Conservation (phyloP, 129 eudicot genomes). For the Mikania micrantha region DNA sequence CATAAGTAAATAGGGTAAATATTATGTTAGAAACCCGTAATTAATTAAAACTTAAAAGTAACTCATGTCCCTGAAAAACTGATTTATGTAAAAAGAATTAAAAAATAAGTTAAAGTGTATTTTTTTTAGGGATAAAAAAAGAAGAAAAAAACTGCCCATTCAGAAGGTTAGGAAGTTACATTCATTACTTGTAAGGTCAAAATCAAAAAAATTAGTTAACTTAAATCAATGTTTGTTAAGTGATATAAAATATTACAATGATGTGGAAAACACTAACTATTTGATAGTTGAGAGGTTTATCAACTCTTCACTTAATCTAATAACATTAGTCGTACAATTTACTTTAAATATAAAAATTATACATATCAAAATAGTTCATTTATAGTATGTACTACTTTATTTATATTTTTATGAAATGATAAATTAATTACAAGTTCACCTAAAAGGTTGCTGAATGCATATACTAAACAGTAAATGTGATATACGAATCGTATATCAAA, state of each 20-base stretch:
- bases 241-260: neutral
- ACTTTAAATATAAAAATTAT: neutral
- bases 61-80: neutral
- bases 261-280: neutral
- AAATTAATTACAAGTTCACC: neutral
- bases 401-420: neutral
- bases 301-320: neutral
- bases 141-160: neutral
- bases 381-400: neutral
- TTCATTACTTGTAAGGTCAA: neutral
- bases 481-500: no score
- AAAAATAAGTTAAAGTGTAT: neutral
- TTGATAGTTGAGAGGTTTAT: conserved; percentile 6
- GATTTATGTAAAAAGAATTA: neutral
- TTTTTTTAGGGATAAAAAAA: no score
- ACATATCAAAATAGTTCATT: neutral
- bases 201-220: neutral
- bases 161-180: neutral
- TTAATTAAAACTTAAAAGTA: no score
- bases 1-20: no score
- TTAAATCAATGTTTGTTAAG: neutral
- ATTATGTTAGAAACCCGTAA: no score
- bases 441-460: neutral
- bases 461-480: neutral
- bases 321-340: neutral